Evolutionary conservation across 805 yeast genomes (phyloP).

Genomic region (Metschnikowia henanensis): DNA sequence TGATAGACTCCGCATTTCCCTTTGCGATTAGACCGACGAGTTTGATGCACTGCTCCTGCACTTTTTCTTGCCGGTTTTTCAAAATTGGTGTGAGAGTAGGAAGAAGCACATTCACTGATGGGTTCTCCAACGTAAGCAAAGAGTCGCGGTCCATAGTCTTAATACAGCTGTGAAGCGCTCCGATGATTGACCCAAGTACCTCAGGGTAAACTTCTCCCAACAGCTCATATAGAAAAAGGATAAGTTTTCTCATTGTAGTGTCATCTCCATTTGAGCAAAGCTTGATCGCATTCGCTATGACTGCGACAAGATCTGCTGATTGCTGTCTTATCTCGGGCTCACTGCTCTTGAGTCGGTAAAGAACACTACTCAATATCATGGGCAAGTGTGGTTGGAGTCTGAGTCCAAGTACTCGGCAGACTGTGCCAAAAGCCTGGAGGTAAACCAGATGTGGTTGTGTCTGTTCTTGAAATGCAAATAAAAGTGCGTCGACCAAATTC

Average conservation of each 20-base stretch:
- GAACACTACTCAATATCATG: constrained; percentile 66
- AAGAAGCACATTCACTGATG: constrained; percentile 77
- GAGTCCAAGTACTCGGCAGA: constrained; percentile 58
- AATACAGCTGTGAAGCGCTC: constrained; percentile 67
- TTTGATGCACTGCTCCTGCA: constrained; percentile 78
- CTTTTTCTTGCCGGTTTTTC: constrained; percentile 86
- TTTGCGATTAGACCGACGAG: constrained; percentile 83
- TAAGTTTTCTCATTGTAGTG: constrained; percentile 62
- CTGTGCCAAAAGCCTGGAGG: constrained; percentile 62
- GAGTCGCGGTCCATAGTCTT: constrained; percentile 55
- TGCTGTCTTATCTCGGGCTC: constrained; percentile 74
- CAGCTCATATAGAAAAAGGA: constrained; percentile 81
- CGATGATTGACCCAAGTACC: constrained; percentile 81
- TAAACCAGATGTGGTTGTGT: constrained; percentile 53
- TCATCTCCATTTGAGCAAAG: constrained; percentile 56
- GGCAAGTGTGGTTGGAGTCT: constrained; percentile 72
- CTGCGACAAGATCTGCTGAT: constrained; percentile 74
- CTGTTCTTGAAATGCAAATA: constrained; percentile 83
- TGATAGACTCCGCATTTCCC: constrained; percentile 74
- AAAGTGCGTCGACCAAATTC: constrained; percentile 73
- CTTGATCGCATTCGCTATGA: constrained; percentile 65
- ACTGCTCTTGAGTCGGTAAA: constrained; percentile 73
- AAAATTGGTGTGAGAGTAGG: constrained; percentile 92
- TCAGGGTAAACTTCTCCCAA: constrained; percentile 95
- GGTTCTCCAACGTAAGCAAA: constrained; percentile 53